Evolutionary conservation across 2,329 filamentous ascomycete species (phyloP).

Genomic region (Colletotrichum nymphaeae): DNA sequence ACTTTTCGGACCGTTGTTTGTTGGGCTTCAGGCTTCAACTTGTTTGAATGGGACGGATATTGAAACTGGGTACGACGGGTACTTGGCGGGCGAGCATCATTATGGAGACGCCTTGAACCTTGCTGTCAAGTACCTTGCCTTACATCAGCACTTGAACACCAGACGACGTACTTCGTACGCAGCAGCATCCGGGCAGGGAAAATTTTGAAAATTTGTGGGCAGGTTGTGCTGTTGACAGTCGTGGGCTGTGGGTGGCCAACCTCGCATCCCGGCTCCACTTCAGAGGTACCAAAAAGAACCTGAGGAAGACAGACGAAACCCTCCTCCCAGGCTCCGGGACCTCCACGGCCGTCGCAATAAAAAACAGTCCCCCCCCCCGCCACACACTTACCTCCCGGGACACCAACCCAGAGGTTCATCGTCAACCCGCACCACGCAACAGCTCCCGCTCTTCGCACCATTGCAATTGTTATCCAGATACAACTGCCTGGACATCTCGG

Average conservation of each 20-base stretch:
- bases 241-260: slow-evolving; percentile 20
- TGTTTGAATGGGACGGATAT: slow-evolving; percentile 6
- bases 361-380: slow-evolving; percentile 23
- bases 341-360: slow-evolving; percentile 29
- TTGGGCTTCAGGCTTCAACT: not conserved
- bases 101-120: slow-evolving; percentile 25
- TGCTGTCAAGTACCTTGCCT: not conserved
- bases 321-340: slow-evolving; percentile 16
- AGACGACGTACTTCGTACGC: too few species aligned
- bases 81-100: slow-evolving; percentile 20
- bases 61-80: slow-evolving; percentile 27
- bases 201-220: slow-evolving; percentile 30
- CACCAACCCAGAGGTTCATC: slow-evolving; percentile 30
- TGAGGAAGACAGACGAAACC: slow-evolving; percentile 32
- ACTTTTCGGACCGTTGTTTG: not conserved
- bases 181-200: slow-evolving; percentile 9
- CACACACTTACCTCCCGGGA: slow-evolving; percentile 8
- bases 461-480: slow-evolving; percentile 15
- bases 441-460: slow-evolving; percentile 10
- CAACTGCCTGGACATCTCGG: slow-evolving; percentile 18
- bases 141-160: too few species aligned
- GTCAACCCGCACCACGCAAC: slow-evolving; percentile 24
- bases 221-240: slow-evolving; percentile 10
- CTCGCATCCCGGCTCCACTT: slow-evolving; percentile 11
- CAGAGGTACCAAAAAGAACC: slow-evolving; percentile 26